phyloP scores from a whole-genome alignment of 2,329 filamentous ascomycete species.

The Cladosporium halotolerans region DNA sequence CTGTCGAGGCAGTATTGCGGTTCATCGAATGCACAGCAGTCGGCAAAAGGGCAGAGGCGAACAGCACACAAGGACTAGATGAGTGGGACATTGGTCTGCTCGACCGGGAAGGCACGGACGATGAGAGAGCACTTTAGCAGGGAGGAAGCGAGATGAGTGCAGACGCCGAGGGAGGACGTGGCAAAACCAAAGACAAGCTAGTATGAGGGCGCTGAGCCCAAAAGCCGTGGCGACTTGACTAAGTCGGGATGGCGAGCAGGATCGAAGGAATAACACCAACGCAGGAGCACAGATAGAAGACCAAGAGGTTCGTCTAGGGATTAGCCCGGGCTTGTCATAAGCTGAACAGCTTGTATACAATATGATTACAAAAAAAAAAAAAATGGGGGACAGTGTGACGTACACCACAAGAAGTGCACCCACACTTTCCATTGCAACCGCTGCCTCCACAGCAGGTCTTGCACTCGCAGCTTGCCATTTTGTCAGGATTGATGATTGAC shows the following conservation, averaged over 20 bases:
- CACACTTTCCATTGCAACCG: background rate
- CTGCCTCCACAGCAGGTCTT: background rate
- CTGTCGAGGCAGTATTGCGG: background rate
- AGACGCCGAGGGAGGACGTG: background rate
- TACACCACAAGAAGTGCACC: background rate
- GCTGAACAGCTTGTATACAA: slow-evolving; percentile 2
- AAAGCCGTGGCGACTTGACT: background rate
- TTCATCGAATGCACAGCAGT: background rate
- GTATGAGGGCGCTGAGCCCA: background rate
- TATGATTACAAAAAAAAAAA: slow-evolving; percentile 4
- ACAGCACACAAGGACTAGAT: background rate
- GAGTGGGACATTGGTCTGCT: background rate
- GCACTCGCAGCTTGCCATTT: background rate
- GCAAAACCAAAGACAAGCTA: background rate
- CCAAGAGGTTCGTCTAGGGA: background rate
- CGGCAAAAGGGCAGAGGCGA: background rate
- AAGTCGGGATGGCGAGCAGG: background rate
- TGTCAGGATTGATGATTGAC: background rate
- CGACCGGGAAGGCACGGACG: background rate
- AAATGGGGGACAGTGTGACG: background rate
- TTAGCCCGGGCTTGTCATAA: background rate
- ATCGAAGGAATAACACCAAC: background rate
- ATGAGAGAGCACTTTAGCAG: background rate
- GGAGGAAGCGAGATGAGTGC: background rate
- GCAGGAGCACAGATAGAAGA: background rate